Evolutionary conservation across 2,329 filamentous ascomycete genomes (phyloP).

Genomic region (Emergomyces pasteurianus): DNA sequence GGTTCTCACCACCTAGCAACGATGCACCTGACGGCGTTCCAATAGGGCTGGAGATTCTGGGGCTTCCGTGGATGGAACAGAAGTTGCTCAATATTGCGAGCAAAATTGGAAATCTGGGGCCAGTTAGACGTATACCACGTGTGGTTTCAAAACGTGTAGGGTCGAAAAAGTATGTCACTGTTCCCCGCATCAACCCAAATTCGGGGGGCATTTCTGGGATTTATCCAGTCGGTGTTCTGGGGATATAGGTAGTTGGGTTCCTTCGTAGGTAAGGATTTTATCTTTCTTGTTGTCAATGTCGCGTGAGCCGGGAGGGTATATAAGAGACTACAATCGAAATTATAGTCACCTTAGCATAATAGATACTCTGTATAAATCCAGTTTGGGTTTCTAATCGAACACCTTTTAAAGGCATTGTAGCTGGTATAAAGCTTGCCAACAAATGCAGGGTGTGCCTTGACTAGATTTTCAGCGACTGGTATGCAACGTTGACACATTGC

Average conservation of each 20-base stretch:
- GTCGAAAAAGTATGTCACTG: background rate
- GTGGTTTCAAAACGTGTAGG: background rate
- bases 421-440: background rate
- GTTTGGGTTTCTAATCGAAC: background rate
- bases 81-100: conserved; percentile 44
- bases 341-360: no score
- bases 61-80: conserved; percentile 43
- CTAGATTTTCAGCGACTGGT: no score
- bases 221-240: background rate
- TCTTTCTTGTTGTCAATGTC: background rate
- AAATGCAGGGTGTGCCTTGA: no score
- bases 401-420: background rate
- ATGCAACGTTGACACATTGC: no score
- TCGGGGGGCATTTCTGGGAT: background rate
- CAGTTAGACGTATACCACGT: conserved; percentile 36
- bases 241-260: background rate
- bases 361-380: background rate
- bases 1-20: conserved; percentile 6
- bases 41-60: conserved; percentile 54
- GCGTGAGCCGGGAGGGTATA: background rate
- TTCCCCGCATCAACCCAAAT: background rate
- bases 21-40: conserved; percentile 46
- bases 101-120: conserved; percentile 34
- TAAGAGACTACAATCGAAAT: no score
- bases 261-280: background rate